Percentiles rank a stretch among this genome's conserved stretches.
These are phyloP conservation scores for Tinospora cordifolia DNA, from an alignment of 164 flowering plant genomes.

Conservation along the genomic window DNA sequence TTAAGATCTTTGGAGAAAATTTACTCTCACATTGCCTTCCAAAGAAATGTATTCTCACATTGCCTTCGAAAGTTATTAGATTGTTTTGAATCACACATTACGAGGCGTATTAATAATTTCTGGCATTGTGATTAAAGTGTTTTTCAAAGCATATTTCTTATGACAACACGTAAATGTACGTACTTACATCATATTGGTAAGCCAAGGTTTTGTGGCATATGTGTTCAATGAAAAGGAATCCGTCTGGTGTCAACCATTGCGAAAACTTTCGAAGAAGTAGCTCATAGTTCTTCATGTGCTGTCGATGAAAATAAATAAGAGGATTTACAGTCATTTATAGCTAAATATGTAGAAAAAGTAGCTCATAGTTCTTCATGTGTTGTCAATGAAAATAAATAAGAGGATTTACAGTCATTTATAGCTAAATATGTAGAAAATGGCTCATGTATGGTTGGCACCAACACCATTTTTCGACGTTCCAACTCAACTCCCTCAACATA, in stretches of 20 bases:
- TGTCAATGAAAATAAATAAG: not conserved
- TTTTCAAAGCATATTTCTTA: no score
- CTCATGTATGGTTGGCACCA: no score
- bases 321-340: not conserved
- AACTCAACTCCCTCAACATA: no score
- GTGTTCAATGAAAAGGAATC: conserved; percentile 23
- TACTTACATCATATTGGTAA: conserved; percentile 16
- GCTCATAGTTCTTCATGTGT: conserved; percentile 23
- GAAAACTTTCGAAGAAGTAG: conserved; percentile 18
- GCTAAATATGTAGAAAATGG: not conserved
- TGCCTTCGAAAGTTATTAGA: no score
- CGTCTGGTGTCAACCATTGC: conserved; percentile 19
- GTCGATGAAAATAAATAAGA: not conserved
- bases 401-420: not conserved
- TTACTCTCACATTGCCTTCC: no score
- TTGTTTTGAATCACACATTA: no score
- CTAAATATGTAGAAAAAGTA: not conserved
- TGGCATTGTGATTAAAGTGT: no score
- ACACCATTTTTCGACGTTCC: no score
- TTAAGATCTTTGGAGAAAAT: no score
- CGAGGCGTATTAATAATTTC: no score
- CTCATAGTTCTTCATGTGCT: conserved; percentile 25
- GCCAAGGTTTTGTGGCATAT: conserved; percentile 17
- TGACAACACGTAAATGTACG: not conserved
- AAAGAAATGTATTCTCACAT: no score